These are phyloP conservation scores for Pulveroboletus sp. DNA, from an alignment of 768 basidiomycete genomes.

Conservation along the genomic window DNA sequence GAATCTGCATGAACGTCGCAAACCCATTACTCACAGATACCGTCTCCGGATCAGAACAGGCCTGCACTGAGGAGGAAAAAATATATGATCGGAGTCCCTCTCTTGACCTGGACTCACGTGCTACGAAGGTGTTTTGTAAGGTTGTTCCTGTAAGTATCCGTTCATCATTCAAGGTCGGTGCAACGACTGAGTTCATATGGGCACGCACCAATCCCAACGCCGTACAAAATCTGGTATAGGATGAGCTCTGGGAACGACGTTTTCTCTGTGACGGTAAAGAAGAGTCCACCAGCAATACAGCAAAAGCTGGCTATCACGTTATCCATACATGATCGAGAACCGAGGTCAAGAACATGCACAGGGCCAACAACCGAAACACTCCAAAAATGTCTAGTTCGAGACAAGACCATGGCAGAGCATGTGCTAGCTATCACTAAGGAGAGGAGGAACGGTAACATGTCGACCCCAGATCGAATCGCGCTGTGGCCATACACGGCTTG, in stretches of 20 bases:
- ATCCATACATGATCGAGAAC: neutral
- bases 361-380: no score
- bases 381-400: no score
- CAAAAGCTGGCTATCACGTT: neutral
- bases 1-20: slow-evolving; percentile 10
- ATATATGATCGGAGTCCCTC: neutral
- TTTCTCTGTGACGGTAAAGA: neutral
- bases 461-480: no score
- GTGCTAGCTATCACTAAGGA: no score
- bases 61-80: neutral
- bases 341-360: no score
- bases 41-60: neutral
- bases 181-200: neutral
- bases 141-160: neutral
- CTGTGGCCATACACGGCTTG: neutral
- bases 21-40: slow-evolving; percentile 7
- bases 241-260: neutral
- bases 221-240: neutral
- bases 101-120: neutral
- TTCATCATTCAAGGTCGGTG: neutral
- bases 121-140: slow-evolving; percentile 9
- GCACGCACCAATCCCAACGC: neutral
- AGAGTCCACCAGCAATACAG: neutral
- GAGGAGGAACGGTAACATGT: no score
- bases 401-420: no score